Conservation (phyloP, 257 asterid genomes). For the Paraleonurus japonicus region DNA sequence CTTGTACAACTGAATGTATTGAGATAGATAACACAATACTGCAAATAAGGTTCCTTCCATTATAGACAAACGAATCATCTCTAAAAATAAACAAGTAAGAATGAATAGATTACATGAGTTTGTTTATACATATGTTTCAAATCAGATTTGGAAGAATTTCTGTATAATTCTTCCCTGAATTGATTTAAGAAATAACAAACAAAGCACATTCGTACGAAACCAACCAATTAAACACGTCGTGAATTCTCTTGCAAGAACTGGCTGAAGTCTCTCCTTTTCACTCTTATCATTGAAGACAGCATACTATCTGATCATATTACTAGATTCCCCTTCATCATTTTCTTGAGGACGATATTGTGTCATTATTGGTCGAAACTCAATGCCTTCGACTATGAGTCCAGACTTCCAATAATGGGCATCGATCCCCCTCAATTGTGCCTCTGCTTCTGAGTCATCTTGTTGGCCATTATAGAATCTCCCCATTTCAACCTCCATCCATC, state of each 20-base stretch:
- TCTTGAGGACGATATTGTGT: background rate
- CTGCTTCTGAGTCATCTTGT: slow-evolving; percentile 30
- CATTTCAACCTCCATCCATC: slow-evolving; percentile 39
- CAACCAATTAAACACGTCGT: no score
- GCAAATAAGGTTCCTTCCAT: background rate
- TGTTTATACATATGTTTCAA: no score
- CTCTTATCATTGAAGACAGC: background rate
- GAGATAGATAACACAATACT: background rate
- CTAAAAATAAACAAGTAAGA: background rate
- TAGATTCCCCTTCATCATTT: no score
- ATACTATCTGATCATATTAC: background rate
- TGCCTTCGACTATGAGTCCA: slow-evolving; percentile 33
- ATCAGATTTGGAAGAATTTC: no score
- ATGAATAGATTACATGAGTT: background rate
- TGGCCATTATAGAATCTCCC: slow-evolving; percentile 27
- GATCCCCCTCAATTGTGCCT: slow-evolving; percentile 29
- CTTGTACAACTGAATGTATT: background rate
- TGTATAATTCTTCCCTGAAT: no score
- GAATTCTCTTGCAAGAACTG: no score
- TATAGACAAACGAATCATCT: background rate
- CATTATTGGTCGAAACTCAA: slow-evolving; percentile 36
- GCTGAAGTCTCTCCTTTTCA: no score
- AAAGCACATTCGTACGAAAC: no score
- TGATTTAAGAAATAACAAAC: no score
- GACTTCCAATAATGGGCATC: background rate